phyloP scores from a whole-genome alignment of 192 early-diverging fungal species.

The Linnemannia zychae region DNA sequence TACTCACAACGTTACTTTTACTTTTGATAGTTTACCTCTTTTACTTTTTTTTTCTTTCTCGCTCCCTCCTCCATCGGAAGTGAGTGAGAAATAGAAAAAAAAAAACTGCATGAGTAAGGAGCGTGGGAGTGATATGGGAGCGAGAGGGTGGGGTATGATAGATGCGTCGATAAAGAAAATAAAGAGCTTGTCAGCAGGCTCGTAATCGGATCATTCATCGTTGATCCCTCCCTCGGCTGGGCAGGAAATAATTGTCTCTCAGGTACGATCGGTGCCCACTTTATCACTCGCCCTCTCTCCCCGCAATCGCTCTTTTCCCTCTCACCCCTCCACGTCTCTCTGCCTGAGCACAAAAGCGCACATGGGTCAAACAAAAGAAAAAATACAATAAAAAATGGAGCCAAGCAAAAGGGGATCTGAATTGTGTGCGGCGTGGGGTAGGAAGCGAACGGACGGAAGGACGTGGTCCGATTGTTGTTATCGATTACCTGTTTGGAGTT shows the following conservation, averaged over 20 bases:
- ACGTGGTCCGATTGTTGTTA: background rate
- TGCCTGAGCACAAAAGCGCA: background rate
- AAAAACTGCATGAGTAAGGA: background rate
- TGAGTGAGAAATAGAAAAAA: background rate
- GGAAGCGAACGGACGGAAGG: background rate
- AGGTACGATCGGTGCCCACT: background rate
- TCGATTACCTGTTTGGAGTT: background rate
- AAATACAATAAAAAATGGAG: background rate
- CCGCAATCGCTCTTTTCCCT: background rate
- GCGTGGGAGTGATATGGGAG: background rate
- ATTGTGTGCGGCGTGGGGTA: background rate
- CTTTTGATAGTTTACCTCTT: background rate
- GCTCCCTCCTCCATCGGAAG: background rate
- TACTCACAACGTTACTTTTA: background rate
- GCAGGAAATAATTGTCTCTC: background rate
- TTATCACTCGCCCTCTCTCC: background rate
- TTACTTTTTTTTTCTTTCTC: background rate
- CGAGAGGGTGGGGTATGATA: background rate
- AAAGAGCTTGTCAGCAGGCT: slow-evolving; percentile 1
- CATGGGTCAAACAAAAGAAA: background rate
- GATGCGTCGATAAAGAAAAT: background rate
- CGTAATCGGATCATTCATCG: slow-evolving; percentile 2
- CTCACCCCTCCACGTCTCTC: background rate
- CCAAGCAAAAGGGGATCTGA: background rate
- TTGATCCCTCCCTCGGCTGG: background rate